Percentiles rank a stretch among this genome's conserved stretches.
Conservation (phyloP, 768 basidiomycete genomes). For the Brasilioporus rufonigricans region DNA sequence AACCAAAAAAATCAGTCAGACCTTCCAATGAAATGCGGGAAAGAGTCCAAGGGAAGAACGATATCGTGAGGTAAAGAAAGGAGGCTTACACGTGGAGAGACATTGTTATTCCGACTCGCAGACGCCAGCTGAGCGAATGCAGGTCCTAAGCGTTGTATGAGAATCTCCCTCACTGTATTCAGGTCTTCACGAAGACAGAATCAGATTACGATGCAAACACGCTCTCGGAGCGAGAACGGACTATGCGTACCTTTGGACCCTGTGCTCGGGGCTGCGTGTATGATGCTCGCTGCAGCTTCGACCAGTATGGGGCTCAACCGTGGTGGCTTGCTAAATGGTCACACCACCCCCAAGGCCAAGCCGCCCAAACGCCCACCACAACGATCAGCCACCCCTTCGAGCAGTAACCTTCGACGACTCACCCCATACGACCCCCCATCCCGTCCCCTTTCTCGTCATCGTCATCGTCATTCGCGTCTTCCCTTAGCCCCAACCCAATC, state of each 20-base stretch:
- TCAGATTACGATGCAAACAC: background rate
- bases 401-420: background rate
- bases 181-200: conserved; percentile 46
- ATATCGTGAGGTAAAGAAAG: background rate
- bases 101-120: conserved; percentile 49
- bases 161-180: conserved; percentile 47
- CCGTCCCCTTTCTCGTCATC: background rate
- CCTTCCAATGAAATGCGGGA: background rate
- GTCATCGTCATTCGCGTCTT: background rate
- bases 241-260: conserved; percentile 53
- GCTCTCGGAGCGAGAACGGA: background rate
- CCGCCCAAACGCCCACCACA: background rate
- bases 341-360: background rate
- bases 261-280: conserved; percentile 55
- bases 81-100: conserved; percentile 47
- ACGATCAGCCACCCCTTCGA: conserved; percentile 2
- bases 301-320: conserved; percentile 47
- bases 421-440: conserved; percentile 35
- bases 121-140: conserved; percentile 55
- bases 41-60: background rate
- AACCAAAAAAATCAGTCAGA: background rate
- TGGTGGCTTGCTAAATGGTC: conserved; percentile 28
- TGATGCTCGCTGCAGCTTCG: conserved; percentile 70
- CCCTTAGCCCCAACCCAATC: conserved; percentile 2
- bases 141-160: conserved; percentile 54